These are phyloP conservation scores for Flaveria ramosissima DNA, from an alignment of 129 eudicot genomes.

Conservation along the genomic window DNA sequence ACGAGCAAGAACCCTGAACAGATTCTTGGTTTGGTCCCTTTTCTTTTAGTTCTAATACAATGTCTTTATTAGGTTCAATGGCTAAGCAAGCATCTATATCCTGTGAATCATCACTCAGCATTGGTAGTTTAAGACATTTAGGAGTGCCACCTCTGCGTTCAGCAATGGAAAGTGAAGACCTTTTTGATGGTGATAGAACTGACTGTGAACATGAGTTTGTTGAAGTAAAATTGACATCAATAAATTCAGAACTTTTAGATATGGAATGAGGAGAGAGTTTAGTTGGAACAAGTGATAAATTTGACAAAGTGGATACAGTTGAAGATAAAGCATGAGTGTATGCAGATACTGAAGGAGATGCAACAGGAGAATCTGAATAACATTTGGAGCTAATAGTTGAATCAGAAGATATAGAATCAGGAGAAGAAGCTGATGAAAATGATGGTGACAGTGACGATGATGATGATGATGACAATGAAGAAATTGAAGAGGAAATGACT, in stretches of 20 bases:
- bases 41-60: conserved; percentile 18
- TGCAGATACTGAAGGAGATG: conserved; percentile 45
- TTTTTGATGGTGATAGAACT: conserved; percentile 46
- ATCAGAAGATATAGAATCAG: conserved; percentile 69
- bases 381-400: conserved; percentile 59
- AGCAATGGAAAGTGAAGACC: conserved; percentile 66
- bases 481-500: conserved; percentile 26
- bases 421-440: conserved; percentile 47
- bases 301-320: conserved; percentile 41
- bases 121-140: conserved; percentile 56
- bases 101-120: conserved; percentile 37
- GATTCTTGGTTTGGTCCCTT: conserved; percentile 32
- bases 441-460: conserved; percentile 48
- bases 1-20: conserved; percentile 31
- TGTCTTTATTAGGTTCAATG: conserved; percentile 24
- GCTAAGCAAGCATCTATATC: conserved; percentile 24
- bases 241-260: conserved; percentile 57
- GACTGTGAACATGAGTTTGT: conserved; percentile 38
- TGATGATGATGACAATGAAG: conserved; percentile 34
- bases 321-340: conserved; percentile 42
- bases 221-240: conserved; percentile 62
- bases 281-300: conserved; percentile 54
- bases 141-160: conserved; percentile 79
- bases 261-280: conserved; percentile 65
- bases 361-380: conserved; percentile 57